Evolutionary conservation across 2,329 filamentous ascomycete genomes (phyloP).

Genomic region (Botrytis fabae): DNA sequence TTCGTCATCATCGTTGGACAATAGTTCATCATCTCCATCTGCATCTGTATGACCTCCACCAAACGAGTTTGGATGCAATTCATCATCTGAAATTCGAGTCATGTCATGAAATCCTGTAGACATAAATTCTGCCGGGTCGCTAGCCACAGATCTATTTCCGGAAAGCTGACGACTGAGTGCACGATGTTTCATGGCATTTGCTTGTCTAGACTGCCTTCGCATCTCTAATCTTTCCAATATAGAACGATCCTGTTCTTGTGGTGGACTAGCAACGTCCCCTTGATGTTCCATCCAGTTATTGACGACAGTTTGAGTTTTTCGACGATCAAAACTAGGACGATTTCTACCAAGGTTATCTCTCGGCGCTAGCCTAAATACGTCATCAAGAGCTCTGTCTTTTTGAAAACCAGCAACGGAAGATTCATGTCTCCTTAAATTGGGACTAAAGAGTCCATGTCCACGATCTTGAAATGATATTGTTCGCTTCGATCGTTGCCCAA

Average conservation of each 20-base stretch:
- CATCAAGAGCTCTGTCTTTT: slow-evolving; percentile 86
- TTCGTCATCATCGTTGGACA: slow-evolving; percentile 75
- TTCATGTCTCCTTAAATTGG: slow-evolving; percentile 70
- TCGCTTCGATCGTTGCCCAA: slow-evolving; percentile 52
- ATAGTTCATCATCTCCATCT: slow-evolving; percentile 80
- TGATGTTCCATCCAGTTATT: slow-evolving; percentile 85
- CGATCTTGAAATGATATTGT: slow-evolving; percentile 57
- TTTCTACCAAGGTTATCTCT: slow-evolving; percentile 62
- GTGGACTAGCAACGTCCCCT: slow-evolving; percentile 54
- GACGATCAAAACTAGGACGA: slow-evolving; percentile 61
- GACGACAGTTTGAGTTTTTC: slow-evolving; percentile 78
- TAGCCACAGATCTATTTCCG: slow-evolving; percentile 57
- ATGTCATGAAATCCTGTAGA: slow-evolving; percentile 44
- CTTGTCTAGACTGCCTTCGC: slow-evolving; percentile 36
- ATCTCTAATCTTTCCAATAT: slow-evolving; percentile 59
- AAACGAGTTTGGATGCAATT: slow-evolving; percentile 13
- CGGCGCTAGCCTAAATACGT: slow-evolving; percentile 79
- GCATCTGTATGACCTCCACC: slow-evolving; percentile 57
- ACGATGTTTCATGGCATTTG: slow-evolving; percentile 29
- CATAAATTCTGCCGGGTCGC: slow-evolving; percentile 63
- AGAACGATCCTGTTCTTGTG: slow-evolving; percentile 60
- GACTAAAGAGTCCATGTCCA: slow-evolving; percentile 67
- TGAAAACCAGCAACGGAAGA: slow-evolving; percentile 86
- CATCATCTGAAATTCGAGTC: slow-evolving; percentile 23
- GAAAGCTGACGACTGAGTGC: slow-evolving; percentile 44